Conservation (phyloP, 495 filamentous ascomycete species). For the Tuber microsphaerosporum region DNA sequence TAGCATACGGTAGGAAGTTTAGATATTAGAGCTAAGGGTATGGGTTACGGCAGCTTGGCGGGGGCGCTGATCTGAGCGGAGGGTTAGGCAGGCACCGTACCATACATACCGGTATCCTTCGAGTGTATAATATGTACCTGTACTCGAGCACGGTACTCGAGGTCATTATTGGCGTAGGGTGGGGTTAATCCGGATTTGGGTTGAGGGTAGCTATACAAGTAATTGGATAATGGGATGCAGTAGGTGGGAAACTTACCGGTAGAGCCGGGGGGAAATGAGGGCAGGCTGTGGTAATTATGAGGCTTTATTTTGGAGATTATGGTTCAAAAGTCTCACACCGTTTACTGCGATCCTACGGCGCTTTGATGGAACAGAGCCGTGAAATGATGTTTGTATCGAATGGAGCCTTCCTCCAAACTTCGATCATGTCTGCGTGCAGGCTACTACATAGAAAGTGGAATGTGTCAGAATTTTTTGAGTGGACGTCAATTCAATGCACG, state of each 20-base stretch:
- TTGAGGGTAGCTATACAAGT: background rate
- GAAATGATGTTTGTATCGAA: background rate
- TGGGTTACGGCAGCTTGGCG: no score
- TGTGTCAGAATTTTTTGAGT: background rate
- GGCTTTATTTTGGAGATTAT: no score
- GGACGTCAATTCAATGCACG: no score
- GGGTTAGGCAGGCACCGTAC: background rate
- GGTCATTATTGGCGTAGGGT: no score
- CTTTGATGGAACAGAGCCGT: background rate
- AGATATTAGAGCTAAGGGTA: background rate
- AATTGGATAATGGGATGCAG: no score
- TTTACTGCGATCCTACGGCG: background rate
- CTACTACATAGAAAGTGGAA: background rate
- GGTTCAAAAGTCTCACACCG: background rate
- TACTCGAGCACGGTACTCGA: no score
- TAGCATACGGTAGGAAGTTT: no score
- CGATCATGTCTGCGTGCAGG: background rate
- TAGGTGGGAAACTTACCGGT: no score
- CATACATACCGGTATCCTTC: background rate
- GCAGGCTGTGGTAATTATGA: no score
- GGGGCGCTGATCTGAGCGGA: background rate
- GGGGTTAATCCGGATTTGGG: background rate
- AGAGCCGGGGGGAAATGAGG: no score
- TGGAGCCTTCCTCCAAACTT: background rate
- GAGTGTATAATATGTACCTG: no score